Evolutionary conservation across 2,329 filamentous ascomycete genomes (phyloP), one percentile per base, ranked within the genome.

Genomic region (Monilinia fructicola): DNA sequence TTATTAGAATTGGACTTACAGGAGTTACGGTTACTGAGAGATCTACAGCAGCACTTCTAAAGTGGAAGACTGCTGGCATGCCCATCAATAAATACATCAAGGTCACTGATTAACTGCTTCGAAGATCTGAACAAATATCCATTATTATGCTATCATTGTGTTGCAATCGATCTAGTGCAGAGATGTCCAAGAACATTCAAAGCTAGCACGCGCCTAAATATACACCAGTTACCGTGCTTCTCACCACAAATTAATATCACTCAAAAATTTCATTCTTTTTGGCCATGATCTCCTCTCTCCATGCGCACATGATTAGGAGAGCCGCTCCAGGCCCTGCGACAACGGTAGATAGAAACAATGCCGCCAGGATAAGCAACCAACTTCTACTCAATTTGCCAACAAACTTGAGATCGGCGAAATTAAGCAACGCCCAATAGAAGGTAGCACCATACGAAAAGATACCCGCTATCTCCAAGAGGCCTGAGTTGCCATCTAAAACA

Each of bases 281-380:
- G 0, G 76, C 75, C 55, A 79, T 65, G 6, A 71, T 69, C 52
- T 77, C 74, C 64, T 79, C 78, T 67, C 78, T 76, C 72, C 74
- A 78, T 14, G 73, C 69, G 75, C 76, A 78, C 67, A 72, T 73
- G 18, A 69, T 65, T 11, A 71, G 70, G 63, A 77, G 67, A 3
- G 71, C 70, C 14, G 74, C 74, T 52, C 76, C 76, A 44, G 76
- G 75, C 1, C 77, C 77, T 28, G 68, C 58, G 28, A 74, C 63
- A 2, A 74, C 11, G 7, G 72, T 71, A 21, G 62, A 68, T 1
- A 52, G 60, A 4, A 68, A 59, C 44, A 71, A 69, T 14, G 70
- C 28, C 1, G 64, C 67, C 5, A 76, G 2, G 28, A 77, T 68
- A 18, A 58, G 71, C 3, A 42, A 38, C 60, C 60, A 63, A 14